phyloP scores from a whole-genome alignment of 1,284 basidiomycete species.

The Marasmius tenuissimus region DNA sequence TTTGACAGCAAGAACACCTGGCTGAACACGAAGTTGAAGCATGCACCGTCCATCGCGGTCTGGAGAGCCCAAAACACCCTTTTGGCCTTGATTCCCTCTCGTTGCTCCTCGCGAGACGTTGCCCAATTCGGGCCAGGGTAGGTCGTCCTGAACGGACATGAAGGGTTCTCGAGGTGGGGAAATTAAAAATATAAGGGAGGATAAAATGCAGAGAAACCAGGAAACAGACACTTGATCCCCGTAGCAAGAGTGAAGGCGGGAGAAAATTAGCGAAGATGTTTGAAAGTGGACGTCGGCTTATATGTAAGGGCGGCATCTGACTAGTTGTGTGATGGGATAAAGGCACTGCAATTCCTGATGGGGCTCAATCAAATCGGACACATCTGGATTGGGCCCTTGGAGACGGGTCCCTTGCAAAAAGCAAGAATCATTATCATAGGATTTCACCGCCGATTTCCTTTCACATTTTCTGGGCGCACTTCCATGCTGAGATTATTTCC shows the following conservation, averaged over 20 bases:
- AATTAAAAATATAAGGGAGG: constrained; percentile 17
- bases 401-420: constrained; percentile 3
- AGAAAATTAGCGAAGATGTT: constrained; percentile 18
- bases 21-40: constrained; percentile 75
- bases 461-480: background rate
- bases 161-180: constrained; percentile 11
- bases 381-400: constrained; percentile 11
- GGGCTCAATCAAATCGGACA: constrained; percentile 12
- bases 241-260: constrained; percentile 10
- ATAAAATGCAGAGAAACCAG: constrained; percentile 14
- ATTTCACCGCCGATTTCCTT: background rate
- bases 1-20: constrained; percentile 71
- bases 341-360: constrained; percentile 16
- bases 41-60: constrained; percentile 69
- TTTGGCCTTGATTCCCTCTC: constrained; percentile 79
- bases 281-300: constrained; percentile 17
- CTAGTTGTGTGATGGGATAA: constrained; percentile 8
- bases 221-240: constrained; percentile 14
- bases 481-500: background rate
- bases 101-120: constrained; percentile 82
- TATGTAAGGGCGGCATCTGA: constrained; percentile 12
- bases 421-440: background rate
- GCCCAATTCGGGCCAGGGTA: constrained; percentile 80
- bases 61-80: constrained; percentile 66
- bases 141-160: constrained; percentile 64